phyloP scores from a whole-genome alignment of 78 protist genomes.

The Speleostelium caveatum region DNA sequence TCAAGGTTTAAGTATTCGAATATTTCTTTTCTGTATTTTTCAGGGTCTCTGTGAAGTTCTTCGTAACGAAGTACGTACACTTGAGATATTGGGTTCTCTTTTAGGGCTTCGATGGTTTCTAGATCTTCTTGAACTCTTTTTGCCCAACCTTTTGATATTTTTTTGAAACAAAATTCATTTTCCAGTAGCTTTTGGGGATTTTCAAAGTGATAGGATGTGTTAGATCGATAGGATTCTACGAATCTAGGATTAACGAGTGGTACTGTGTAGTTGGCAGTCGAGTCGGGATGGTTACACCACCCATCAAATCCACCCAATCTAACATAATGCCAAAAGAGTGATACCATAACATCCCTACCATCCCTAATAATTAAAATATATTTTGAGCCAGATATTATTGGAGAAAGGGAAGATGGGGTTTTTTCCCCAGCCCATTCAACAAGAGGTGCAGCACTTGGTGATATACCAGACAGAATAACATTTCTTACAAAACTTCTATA shows the following conservation, averaged over 20 bases:
- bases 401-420: constrained; percentile 67
- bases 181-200: constrained; percentile 32
- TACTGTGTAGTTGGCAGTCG: not conserved
- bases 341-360: constrained; percentile 59
- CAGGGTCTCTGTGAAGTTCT: constrained; percentile 68
- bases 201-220: not conserved
- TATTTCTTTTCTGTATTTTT: constrained; percentile 5
- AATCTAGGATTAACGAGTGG: constrained; percentile 37
- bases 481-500: constrained; percentile 57
- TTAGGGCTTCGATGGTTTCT: not conserved
- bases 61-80: constrained; percentile 53
- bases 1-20: constrained; percentile 36
- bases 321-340: constrained; percentile 69
- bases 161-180: constrained; percentile 43
- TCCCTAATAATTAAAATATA: constrained; percentile 54
- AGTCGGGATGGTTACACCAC: constrained; percentile 45
- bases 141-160: constrained; percentile 49
- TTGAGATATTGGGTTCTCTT: constrained; percentile 22
- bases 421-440: constrained; percentile 69
- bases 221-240: constrained; percentile 7
- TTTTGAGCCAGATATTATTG: constrained; percentile 53
- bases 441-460: constrained; percentile 45
- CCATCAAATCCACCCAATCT: constrained; percentile 73
- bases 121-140: constrained; percentile 31
- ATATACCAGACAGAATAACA: constrained; percentile 49